Percentiles rank a stretch among this genome's conserved stretches.
phyloP scores from a whole-genome alignment of 1,284 basidiomycete genomes.

The Microbotryomycetes sp. region DNA sequence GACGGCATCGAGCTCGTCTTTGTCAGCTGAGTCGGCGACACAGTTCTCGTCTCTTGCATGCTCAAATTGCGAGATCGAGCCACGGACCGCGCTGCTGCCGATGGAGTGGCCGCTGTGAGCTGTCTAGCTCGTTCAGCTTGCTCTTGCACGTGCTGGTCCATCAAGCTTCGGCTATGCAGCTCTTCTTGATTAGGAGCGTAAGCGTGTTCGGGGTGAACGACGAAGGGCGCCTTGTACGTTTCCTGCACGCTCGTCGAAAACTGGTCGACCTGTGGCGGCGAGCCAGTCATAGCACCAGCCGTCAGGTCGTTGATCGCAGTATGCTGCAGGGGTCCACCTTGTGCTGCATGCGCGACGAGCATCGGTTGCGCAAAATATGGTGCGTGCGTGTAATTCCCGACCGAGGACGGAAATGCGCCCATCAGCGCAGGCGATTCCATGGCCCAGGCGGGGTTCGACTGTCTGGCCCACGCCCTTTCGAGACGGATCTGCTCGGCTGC shows the following conservation, averaged over 20 bases:
- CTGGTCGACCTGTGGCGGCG: background rate
- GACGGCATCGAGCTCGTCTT: background rate
- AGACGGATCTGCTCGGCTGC: background rate
- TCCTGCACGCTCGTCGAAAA: background rate
- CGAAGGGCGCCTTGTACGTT: background rate
- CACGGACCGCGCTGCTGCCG: background rate
- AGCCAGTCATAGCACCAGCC: background rate
- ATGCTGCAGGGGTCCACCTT: background rate
- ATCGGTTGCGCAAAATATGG: background rate
- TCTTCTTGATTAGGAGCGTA: background rate
- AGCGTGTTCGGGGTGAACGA: background rate
- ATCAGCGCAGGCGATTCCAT: background rate
- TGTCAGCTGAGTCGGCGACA: background rate
- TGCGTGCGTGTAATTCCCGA: background rate
- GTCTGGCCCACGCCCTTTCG: background rate
- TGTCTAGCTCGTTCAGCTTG: background rate
- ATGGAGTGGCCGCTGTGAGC: background rate
- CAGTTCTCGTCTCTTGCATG: background rate
- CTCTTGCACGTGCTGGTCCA: background rate
- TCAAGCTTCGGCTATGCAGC: background rate
- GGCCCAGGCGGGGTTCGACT: background rate
- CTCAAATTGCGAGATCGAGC: background rate
- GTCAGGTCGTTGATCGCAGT: constrained; percentile 7
- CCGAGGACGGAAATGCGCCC: background rate
- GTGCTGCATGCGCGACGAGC: too few relatives aligned